These are phyloP conservation scores for Phialocephala sp. DNA, from an alignment of 2,329 filamentous ascomycete genomes.

Conservation along the genomic window DNA sequence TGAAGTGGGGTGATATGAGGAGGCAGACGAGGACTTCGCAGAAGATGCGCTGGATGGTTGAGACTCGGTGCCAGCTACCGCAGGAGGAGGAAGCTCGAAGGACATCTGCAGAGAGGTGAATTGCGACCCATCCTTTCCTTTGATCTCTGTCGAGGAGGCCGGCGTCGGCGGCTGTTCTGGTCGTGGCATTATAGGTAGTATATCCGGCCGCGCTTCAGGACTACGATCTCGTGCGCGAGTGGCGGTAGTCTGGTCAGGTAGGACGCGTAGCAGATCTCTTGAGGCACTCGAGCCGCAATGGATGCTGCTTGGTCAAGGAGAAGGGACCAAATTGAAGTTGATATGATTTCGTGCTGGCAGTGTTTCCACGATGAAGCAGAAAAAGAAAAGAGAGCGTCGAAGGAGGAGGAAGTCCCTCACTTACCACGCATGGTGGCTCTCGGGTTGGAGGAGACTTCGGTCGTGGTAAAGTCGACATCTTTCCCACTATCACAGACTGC, in stretches of 20 bases:
- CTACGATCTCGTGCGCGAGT: slow-evolving; percentile 26
- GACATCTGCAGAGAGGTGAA: slow-evolving; percentile 68
- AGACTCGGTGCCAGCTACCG: slow-evolving; percentile 59
- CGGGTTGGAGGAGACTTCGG: slow-evolving; percentile 6
- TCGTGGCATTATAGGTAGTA: slow-evolving; percentile 62
- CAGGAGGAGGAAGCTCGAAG: slow-evolving; percentile 80
- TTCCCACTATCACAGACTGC: slow-evolving; percentile 1
- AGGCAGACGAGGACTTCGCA: slow-evolving; percentile 51
- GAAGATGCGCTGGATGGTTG: slow-evolving; percentile 53
- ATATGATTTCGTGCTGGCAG: neutral
- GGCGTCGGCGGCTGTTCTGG: slow-evolving; percentile 75
- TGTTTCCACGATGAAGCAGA: neutral
- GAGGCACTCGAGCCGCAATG: slow-evolving; percentile 15
- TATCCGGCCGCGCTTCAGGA: neutral
- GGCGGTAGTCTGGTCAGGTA: slow-evolving; percentile 18
- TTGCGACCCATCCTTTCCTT: slow-evolving; percentile 69
- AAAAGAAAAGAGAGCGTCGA: slow-evolving; percentile 3
- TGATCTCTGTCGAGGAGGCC: slow-evolving; percentile 79
- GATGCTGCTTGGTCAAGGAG: slow-evolving; percentile 1
- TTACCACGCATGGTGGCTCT: slow-evolving; percentile 12
- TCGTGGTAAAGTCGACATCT: neutral
- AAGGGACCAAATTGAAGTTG: neutral
- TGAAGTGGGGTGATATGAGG: slow-evolving; percentile 54
- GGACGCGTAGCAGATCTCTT: slow-evolving; percentile 22
- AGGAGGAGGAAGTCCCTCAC: neutral